Conservation (phyloP, 2,329 filamentous ascomycete genomes). For the Aspergillus amoenus region DNA sequence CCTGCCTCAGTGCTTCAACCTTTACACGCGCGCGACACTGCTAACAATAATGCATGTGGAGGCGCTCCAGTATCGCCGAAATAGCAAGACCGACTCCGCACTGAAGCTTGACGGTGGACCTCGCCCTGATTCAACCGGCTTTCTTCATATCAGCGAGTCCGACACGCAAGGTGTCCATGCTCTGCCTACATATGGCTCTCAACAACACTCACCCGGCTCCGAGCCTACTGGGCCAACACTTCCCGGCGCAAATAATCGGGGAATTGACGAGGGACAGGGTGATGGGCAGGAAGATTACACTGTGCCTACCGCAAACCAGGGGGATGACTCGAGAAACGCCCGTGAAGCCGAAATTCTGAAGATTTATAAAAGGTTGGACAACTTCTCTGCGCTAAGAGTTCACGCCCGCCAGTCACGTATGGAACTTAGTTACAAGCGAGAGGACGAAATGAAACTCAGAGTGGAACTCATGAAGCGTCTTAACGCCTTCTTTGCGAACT, state of each 20-base stretch:
- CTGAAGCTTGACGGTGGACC: neutral
- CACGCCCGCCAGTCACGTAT: slow-evolving; percentile 23
- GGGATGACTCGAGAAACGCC: neutral
- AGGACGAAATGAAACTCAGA: slow-evolving; percentile 23
- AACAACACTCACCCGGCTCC: neutral
- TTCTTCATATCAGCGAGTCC: neutral
- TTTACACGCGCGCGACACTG: neutral
- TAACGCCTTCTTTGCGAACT: slow-evolving; percentile 18
- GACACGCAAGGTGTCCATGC: neutral
- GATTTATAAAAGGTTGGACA: slow-evolving; percentile 12
- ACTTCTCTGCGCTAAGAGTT: slow-evolving; percentile 19
- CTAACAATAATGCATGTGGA: slow-evolving; percentile 5
- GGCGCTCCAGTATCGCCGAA: neutral
- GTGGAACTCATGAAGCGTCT: slow-evolving; percentile 23
- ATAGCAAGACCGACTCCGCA: neutral
- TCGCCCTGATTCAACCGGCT: neutral
- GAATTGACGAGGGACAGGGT: neutral
- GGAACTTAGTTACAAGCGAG: slow-evolving; percentile 24
- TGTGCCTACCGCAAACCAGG: neutral
- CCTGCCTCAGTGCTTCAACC: neutral
- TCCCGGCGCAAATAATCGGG: neutral
- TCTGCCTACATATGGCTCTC: neutral
- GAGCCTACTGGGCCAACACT: neutral
- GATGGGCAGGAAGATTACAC: neutral
- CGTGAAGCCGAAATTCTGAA: neutral